A percentile compares a stretch with the other conserved stretches of the same genome.
Evolutionary conservation across 75 land plant genomes (phyloP).

Genomic region (Chamaecyparis obtusa): DNA sequence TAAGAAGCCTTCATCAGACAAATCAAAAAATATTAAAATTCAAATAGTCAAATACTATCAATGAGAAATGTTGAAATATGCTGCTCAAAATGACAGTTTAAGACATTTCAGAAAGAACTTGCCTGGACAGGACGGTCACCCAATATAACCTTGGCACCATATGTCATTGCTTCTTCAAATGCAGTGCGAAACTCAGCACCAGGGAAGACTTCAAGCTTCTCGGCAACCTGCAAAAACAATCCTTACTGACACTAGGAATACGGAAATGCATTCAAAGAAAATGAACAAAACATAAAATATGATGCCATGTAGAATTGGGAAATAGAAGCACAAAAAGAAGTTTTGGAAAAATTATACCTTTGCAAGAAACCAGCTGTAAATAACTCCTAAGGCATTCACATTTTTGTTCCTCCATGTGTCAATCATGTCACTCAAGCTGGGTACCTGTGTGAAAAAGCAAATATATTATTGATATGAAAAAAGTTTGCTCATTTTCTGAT

Average conservation of each 20-base stretch:
- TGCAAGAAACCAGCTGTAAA: constrained; percentile 94
- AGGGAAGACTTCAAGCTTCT: constrained; percentile 80
- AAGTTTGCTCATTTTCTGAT: not conserved
- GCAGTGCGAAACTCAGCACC: constrained; percentile 93
- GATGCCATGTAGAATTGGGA: not conserved
- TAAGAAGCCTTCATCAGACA: not conserved
- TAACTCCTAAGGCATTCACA: constrained; percentile 64
- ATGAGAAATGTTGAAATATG: not conserved
- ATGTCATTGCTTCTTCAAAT: constrained; percentile 81
- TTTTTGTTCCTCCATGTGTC: constrained; percentile 75
- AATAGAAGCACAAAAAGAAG: not conserved
- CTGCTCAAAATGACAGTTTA: not conserved
- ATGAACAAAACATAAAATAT: constrained; percentile 7
- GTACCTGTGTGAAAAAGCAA: constrained; percentile 48
- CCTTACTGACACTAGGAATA: not conserved
- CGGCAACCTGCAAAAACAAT: constrained; percentile 66
- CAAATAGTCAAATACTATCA: not conserved
- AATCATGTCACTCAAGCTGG: constrained; percentile 78
- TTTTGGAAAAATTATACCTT: constrained; percentile 44
- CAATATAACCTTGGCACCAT: constrained; percentile 73
- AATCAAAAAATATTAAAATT: not conserved
- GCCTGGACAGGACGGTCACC: constrained; percentile 94
- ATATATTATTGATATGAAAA: not conserved
- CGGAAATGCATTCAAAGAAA: constrained; percentile 6
- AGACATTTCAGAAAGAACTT: constrained; percentile 15